phyloP scores from a whole-genome alignment of 306 rosid genomes.

The Benincasa hispida region DNA sequence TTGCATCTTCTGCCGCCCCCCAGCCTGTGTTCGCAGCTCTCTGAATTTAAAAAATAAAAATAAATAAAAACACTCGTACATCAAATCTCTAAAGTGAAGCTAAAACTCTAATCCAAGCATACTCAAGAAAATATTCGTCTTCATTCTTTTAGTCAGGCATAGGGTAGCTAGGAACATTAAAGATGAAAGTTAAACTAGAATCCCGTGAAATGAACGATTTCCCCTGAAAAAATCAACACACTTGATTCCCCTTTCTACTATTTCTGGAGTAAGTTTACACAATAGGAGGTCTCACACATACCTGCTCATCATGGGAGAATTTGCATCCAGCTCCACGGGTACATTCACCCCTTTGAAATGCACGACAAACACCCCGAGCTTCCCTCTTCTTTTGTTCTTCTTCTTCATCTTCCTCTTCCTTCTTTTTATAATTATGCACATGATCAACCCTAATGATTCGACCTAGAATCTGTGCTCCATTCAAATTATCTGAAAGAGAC shows the following conservation, averaged over 20 bases:
- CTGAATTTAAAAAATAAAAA: slow-evolving; percentile 28
- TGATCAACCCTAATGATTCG: slow-evolving; percentile 86
- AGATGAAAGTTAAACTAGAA: background rate
- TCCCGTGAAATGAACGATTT: background rate
- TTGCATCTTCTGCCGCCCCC: slow-evolving; percentile 45
- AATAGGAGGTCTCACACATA: background rate
- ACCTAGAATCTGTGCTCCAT: slow-evolving; percentile 76
- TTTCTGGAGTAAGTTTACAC: background rate
- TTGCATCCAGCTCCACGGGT: slow-evolving; percentile 85
- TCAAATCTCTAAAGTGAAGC: background rate
- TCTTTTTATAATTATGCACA: slow-evolving; percentile 67
- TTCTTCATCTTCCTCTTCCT: slow-evolving; percentile 92
- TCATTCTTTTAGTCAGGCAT: background rate
- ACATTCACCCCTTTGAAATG: slow-evolving; percentile 84
- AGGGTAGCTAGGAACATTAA: background rate
- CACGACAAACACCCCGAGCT: slow-evolving; percentile 89
- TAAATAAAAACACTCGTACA: slow-evolving; percentile 1
- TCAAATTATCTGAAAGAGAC: slow-evolving; percentile 52
- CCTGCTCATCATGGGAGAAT: slow-evolving; percentile 86
- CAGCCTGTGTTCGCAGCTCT: slow-evolving; percentile 96
- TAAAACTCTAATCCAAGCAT: background rate
- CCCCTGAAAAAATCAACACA: background rate
- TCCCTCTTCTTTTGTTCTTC: slow-evolving; percentile 63
- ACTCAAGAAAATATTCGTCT: background rate
- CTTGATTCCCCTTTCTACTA: background rate